Evolutionary conservation across 495 filamentous ascomycete genomes (phyloP).

Genomic region (Aspergillus indologenus): DNA sequence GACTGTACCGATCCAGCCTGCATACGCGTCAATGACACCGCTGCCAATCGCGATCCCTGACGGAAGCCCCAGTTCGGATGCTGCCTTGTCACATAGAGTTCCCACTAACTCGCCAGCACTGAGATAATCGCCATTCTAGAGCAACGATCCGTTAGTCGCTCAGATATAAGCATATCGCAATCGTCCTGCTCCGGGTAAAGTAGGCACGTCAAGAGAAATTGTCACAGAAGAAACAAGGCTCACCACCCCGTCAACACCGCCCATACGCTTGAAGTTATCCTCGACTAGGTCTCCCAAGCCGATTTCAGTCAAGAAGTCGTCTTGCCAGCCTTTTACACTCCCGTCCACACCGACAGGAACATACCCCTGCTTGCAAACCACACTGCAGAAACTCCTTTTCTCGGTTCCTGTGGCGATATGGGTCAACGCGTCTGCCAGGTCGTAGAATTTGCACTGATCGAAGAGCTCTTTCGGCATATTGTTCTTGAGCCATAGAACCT

Average conservation of each 20-base stretch:
- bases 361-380: conserved; percentile 93
- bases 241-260: conserved; percentile 91
- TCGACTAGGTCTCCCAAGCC: conserved; percentile 77
- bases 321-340: conserved; percentile 97
- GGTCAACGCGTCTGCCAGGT: conserved; percentile 88
- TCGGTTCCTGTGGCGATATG: conserved; percentile 95
- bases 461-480: conserved; percentile 94
- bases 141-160: conserved; percentile 13
- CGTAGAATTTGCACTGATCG: conserved; percentile 91
- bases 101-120: conserved; percentile 91
- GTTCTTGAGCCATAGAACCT: conserved; percentile 96
- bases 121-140: conserved; percentile 81
- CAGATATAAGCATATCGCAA: neutral
- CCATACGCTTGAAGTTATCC: conserved; percentile 86
- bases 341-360: conserved; percentile 95
- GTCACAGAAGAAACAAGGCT: conserved; percentile 43
- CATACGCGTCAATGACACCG: conserved; percentile 97
- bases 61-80: conserved; percentile 77
- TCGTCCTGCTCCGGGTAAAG: neutral
- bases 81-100: conserved; percentile 77
- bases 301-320: conserved; percentile 82
- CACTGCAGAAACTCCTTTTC: conserved; percentile 86
- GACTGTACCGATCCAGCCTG: conserved; percentile 98
- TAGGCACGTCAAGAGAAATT: neutral
- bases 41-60: conserved; percentile 88